A percentile compares a stretch with the other conserved stretches of the same genome.
Evolutionary conservation across 2,329 filamentous ascomycete species (phyloP).

Genomic region (Cladosporium halotolerans): DNA sequence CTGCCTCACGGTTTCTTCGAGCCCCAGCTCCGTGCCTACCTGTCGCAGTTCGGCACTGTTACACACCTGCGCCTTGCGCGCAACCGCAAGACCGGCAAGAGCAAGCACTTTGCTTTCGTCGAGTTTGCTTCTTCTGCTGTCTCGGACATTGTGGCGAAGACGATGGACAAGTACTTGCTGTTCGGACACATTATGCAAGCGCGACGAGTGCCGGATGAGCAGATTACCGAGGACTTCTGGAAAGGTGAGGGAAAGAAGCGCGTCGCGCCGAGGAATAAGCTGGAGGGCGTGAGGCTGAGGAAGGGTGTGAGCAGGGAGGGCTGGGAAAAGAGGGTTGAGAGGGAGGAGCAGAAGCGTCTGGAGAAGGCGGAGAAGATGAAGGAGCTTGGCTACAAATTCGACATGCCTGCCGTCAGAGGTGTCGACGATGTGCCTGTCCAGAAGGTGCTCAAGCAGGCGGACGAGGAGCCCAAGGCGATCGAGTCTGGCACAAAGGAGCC

Average conservation of each 20-base stretch:
- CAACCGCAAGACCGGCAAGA: conserved; percentile 84
- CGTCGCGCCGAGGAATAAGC: conserved; percentile 77
- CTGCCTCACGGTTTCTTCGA: conserved; percentile 97
- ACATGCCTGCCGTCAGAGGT: conserved; percentile 64
- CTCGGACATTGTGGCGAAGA: conserved; percentile 87
- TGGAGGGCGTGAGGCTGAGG: conserved; percentile 69
- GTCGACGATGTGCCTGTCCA: conserved; percentile 45
- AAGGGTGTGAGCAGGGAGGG: conserved; percentile 64
- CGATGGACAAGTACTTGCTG: conserved; percentile 96
- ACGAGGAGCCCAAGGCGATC: conserved; percentile 31
- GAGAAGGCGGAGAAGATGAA: conserved; percentile 69
- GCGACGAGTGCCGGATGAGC: conserved; percentile 67
- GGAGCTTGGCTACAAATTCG: conserved; percentile 76
- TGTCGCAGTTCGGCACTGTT: conserved; percentile 85
- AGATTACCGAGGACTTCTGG: conserved; percentile 76
- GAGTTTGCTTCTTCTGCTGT: conserved; percentile 73
- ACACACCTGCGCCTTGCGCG: conserved; percentile 73
- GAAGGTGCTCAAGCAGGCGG: conserved; percentile 35
- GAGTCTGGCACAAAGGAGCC: conserved; percentile 19
- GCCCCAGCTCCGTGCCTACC: conserved; percentile 88
- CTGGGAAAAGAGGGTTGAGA: conserved; percentile 72
- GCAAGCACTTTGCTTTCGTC: conserved; percentile 92
- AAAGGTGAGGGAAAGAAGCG: conserved; percentile 86
- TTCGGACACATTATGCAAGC: conserved; percentile 93
- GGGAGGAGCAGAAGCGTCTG: conserved; percentile 64